Evolutionary conservation across 768 basidiomycete genomes (phyloP), one percentile per base, ranked within the genome.

Genomic region (Auricularia sp.): DNA sequence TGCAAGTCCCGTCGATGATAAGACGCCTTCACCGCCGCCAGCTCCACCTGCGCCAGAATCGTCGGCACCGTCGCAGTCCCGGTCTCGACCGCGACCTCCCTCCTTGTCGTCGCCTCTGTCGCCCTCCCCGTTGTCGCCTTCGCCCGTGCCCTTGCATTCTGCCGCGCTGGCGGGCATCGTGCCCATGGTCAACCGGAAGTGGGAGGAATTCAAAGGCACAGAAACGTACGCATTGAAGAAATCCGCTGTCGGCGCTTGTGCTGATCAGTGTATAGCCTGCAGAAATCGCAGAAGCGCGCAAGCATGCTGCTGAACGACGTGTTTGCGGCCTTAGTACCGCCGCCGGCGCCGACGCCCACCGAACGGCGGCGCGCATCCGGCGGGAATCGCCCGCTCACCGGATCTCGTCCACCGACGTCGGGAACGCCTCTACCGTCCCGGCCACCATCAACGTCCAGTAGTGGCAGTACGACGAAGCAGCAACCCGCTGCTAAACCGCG

Each of bases 231-330:
- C 64, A 33, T n/a, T 29, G 7, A 8, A 61, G 34, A 2, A 18
- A 14, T 3, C 23, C 16, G 11, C 5, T 3, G 14, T 36, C 35
- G 42, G n/a, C 18, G 39, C 56, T 62, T 10, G 39, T 36, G 11
- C 36, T 53, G 39, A n/a, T 64, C 39, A 18, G 36, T 56, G 3
- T 2, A 14, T 66, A 70, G 69, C 18, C 36, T 70, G 54, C 60
- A 66, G 23, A 70, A 68, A 51, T 63, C 66, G 34, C 65, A 69
- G 14, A 69, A 69, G 43, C 68, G 70, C 10, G 70, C 70, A 35
- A 68, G 69, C 2, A 35, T 65, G 36, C 66, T 70, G 14, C 54
- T 70, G 14, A 68, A 61, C 18, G 70, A 69, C 61, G 64, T 70
- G 43, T 47, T 66, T 42, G 42, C 62, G 0, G 62, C 47, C 16